These are phyloP conservation scores for Penicillium crustosum DNA, from an alignment of 2,329 filamentous ascomycete species.

Conservation along the genomic window DNA sequence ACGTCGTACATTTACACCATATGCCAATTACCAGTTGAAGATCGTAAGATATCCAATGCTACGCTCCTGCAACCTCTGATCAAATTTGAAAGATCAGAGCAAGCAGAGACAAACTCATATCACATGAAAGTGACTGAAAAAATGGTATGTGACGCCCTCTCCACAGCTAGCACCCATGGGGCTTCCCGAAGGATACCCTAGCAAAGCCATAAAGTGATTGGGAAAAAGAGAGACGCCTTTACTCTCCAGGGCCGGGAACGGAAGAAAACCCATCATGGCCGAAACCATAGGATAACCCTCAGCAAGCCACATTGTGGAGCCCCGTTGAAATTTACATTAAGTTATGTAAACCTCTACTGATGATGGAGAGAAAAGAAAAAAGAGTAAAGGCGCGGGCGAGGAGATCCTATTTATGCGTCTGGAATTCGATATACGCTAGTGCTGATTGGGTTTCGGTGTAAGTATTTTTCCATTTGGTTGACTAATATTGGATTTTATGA, in stretches of 20 bases:
- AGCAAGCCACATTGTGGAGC: slow-evolving; percentile 51
- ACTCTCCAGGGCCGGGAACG: slow-evolving; percentile 52
- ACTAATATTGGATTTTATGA: slow-evolving; percentile 3
- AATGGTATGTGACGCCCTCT: slow-evolving; percentile 46
- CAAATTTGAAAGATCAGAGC: not conserved
- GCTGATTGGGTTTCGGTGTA: slow-evolving; percentile 19
- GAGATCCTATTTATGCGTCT: slow-evolving; percentile 32
- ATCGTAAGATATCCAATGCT: not conserved
- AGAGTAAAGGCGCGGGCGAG: slow-evolving; percentile 23
- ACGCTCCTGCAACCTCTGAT: not conserved
- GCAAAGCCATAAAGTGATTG: slow-evolving; percentile 45
- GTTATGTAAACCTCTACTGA: slow-evolving; percentile 55
- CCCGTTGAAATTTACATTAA: slow-evolving; percentile 50
- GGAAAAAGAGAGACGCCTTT: slow-evolving; percentile 47
- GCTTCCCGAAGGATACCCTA: slow-evolving; percentile 42
- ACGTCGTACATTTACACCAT: not conserved
- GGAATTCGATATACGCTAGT: slow-evolving; percentile 22
- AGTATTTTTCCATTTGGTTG: slow-evolving; percentile 5
- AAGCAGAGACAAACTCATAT: not conserved
- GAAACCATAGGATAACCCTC: slow-evolving; percentile 50
- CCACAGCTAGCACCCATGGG: slow-evolving; percentile 49
- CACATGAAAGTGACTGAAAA: slow-evolving; percentile 16
- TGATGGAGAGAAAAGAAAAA: slow-evolving; percentile 47
- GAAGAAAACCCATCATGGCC: slow-evolving; percentile 48
- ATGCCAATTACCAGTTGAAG: not conserved